phyloP scores from a whole-genome alignment of 768 basidiomycete species.

The Plicaturopsis crispa region DNA sequence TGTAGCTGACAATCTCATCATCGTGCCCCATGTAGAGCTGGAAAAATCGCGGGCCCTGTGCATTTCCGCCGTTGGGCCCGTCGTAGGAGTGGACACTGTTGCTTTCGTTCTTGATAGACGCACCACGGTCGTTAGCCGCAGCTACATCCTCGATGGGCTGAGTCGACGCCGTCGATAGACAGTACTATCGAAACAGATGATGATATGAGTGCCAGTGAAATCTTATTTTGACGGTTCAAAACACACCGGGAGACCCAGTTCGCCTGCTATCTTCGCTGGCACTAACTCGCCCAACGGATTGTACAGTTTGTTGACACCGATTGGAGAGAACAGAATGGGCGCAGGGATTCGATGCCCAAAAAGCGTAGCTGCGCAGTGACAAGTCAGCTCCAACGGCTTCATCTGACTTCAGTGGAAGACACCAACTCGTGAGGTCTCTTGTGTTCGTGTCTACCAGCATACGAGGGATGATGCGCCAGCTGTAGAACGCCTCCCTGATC shows the following conservation, averaged over 20 bases:
- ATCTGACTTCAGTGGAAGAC: too few species aligned
- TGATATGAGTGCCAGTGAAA: too few species aligned
- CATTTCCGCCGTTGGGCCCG: slow-evolving; percentile 25
- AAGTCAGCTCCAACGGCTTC: neutral
- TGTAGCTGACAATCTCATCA: slow-evolving; percentile 33
- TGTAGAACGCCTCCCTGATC: slow-evolving; percentile 40
- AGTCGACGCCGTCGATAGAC: slow-evolving; percentile 42
- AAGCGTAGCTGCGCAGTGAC: slow-evolving; percentile 22
- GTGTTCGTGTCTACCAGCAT: slow-evolving; percentile 45
- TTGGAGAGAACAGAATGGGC: slow-evolving; percentile 47
- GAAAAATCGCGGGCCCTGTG: slow-evolving; percentile 39
- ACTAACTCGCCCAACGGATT: slow-evolving; percentile 36
- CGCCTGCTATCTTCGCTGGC: slow-evolving; percentile 38
- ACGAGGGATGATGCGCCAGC: slow-evolving; percentile 48
- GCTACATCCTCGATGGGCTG: slow-evolving; percentile 47
- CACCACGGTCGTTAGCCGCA: slow-evolving; percentile 34
- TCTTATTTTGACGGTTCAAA: slow-evolving; percentile 7
- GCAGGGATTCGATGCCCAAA: slow-evolving; percentile 42
- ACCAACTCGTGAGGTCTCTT: slow-evolving; percentile 37
- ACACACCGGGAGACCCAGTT: slow-evolving; percentile 34
- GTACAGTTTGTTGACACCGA: slow-evolving; percentile 49
- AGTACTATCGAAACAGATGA: slow-evolving; percentile 24
- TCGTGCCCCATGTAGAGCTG: slow-evolving; percentile 51
- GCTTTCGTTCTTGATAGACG: slow-evolving; percentile 26
- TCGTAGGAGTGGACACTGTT: slow-evolving; percentile 26